Conservation (phyloP, 768 basidiomycete genomes). For the Leccinum sublutescens region DNA sequence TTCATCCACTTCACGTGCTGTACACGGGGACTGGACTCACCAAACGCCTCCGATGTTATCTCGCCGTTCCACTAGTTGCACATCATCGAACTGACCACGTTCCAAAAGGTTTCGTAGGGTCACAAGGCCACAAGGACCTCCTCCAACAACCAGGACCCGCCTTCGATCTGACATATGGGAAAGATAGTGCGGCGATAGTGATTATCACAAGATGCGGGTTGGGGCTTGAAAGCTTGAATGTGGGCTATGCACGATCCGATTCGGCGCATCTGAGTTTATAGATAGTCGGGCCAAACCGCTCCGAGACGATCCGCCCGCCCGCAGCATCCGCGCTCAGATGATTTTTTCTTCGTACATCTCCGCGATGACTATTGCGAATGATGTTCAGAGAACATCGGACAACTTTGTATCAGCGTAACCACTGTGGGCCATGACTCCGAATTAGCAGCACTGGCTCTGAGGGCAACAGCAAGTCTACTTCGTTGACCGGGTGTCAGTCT, state of each 20-base stretch:
- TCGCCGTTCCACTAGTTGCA: slow-evolving; percentile 45
- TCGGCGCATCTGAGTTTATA: background rate
- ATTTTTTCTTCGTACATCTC: background rate
- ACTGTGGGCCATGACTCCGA: background rate
- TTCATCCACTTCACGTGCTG: background rate
- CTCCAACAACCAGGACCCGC: slow-evolving; percentile 44
- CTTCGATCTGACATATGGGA: slow-evolving; percentile 4
- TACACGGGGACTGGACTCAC: slow-evolving; percentile 27
- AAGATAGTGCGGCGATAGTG: background rate
- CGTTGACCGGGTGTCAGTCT: background rate
- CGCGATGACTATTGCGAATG: background rate
- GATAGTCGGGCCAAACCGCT: background rate
- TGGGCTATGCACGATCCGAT: background rate
- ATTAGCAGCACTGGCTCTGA: background rate
- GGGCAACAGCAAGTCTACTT: background rate
- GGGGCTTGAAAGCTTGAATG: background rate
- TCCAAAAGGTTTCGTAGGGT: slow-evolving; percentile 47
- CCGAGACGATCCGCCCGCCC: background rate
- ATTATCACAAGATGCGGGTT: background rate
- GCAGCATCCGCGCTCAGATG: background rate
- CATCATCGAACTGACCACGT: slow-evolving; percentile 40
- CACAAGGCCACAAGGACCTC: slow-evolving; percentile 48
- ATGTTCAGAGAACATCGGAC: background rate
- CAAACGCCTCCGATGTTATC: slow-evolving; percentile 52
- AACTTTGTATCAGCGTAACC: background rate